Evolutionary conservation across 192 early-diverging fungal genomes (phyloP), one percentile per base, ranked within the genome.

Genomic region (Coemansia sp.): DNA sequence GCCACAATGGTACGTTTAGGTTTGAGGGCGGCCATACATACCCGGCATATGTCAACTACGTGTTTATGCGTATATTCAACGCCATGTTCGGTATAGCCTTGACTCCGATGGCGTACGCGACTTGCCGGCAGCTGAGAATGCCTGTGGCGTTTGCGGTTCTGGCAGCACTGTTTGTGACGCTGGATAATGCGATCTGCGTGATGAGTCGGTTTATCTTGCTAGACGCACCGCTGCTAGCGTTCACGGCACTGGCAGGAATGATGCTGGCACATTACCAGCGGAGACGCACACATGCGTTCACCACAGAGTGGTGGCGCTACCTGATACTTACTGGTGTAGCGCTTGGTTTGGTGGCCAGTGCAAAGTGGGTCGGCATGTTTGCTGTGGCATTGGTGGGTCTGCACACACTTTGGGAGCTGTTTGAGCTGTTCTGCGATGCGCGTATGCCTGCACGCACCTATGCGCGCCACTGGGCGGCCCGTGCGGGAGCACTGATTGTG

Each of bases 281-380:
- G 8, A 57, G 61, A 56, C 85, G 87, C 9, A 22, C 65, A 18
- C 49, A 73, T 57, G 79, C 93, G 8, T 98, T 98, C 46, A 87
- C 87, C 9, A 20, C 59, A 0, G 81, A 83, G 38, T 99, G 96
- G 96, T 97, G 85, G 86, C 42, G 79, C 22, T 94, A 88, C 86
- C 64, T 99, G 18, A 39, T 84, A 4, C 62, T 87, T 45, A 90
- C 92, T 1, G 96, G 96, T 40, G 40, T 91, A 5, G 83, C 91
- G n/a, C 78, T 99, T 20, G 96, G 96, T 17, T 69, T 83, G 42
- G 92, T 92, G 9, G 50, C 80, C 29, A 90, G 88, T 80, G 77
- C 93, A 23, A 99, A 99, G 72, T 99, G 94, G 96, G 89, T 99
- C 23, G 96, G 96, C 1, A 57, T 99, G 20, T 96, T 99, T 78